phyloP scores from a whole-genome alignment of 2,329 filamentous ascomycete genomes.

The Fusarium sublunatum region DNA sequence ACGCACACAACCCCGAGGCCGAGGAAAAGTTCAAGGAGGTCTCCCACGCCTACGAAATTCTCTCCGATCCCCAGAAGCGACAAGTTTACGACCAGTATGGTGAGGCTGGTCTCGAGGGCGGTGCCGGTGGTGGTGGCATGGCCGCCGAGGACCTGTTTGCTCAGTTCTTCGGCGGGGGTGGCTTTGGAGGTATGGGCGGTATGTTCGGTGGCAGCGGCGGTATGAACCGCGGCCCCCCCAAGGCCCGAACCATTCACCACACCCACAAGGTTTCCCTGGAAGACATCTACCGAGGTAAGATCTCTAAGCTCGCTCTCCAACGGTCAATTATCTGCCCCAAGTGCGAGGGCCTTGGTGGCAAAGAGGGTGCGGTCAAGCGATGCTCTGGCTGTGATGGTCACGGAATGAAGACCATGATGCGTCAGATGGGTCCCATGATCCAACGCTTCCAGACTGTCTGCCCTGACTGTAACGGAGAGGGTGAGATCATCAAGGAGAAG shows the following conservation, averaged over 20 bases:
- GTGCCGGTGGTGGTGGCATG: conserved; percentile 83
- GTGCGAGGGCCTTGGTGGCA: conserved; percentile 93
- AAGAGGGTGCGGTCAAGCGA: conserved; percentile 96
- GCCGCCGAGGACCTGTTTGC: conserved; percentile 95
- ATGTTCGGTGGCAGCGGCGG: conserved; percentile 76
- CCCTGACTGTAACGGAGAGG: conserved; percentile 97
- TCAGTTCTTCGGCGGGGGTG: conserved; percentile 86
- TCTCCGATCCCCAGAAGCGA: conserved; percentile 93
- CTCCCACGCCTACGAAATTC: conserved; percentile 93
- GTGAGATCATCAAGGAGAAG: conserved; percentile 95
- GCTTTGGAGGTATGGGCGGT: conserved; percentile 70
- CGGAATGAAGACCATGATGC: conserved; percentile 99
- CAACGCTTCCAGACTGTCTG: conserved; percentile 99
- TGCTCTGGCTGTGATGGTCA: conserved; percentile 91
- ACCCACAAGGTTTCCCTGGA: conserved; percentile 98
- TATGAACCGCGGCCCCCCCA: conserved; percentile 81
- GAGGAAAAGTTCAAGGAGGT: conserved; percentile 99
- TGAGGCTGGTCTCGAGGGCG: conserved; percentile 94
- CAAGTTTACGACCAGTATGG: conserved; percentile 96
- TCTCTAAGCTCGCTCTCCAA: conserved; percentile 96
- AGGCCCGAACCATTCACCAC: conserved; percentile 97
- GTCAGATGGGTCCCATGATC: conserved; percentile 99
- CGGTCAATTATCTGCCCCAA: conserved; percentile 97
- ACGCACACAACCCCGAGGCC: conserved; percentile 89
- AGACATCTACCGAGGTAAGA: conserved; percentile 97